Conservation (phyloP, 192 early-diverging fungal genomes). For the Phlyctochytrium bullatum region DNA sequence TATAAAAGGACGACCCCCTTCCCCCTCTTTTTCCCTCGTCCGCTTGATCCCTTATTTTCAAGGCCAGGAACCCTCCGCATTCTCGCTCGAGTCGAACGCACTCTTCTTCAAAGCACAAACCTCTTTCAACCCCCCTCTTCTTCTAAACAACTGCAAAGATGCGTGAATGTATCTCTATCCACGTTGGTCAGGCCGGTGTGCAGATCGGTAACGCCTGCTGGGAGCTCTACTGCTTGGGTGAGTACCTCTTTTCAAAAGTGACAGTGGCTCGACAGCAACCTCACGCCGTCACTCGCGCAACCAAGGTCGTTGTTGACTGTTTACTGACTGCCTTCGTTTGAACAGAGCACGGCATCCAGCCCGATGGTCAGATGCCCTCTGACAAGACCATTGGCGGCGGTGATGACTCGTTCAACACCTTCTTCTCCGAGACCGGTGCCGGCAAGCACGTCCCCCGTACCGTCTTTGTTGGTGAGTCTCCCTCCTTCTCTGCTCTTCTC, state of each 20-base stretch:
- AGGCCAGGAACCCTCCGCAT: not conserved
- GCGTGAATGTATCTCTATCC: slow-evolving; percentile 81
- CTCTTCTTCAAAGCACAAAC: too few species aligned
- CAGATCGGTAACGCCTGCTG: slow-evolving; percentile 99
- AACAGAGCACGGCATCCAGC: slow-evolving; percentile 93
- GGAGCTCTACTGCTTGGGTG: slow-evolving; percentile 87
- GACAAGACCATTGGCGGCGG: slow-evolving; percentile 75
- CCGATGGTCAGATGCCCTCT: slow-evolving; percentile 85
- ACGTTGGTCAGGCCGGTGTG: slow-evolving; percentile 95
- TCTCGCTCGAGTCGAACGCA: too few species aligned
- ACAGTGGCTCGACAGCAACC: not conserved
- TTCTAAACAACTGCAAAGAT: slow-evolving; percentile 35
- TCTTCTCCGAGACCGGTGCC: slow-evolving; percentile 98
- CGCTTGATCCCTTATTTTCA: not conserved
- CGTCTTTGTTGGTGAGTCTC: slow-evolving; percentile 79
- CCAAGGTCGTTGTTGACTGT: not conserved
- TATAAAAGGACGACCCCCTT: not conserved
- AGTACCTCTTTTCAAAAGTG: slow-evolving; percentile 23
- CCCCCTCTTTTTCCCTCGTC: not conserved
- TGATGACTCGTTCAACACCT: slow-evolving; percentile 96
- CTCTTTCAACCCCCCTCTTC: not conserved
- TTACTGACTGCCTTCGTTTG: slow-evolving; percentile 49
- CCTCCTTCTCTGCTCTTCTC: not conserved
- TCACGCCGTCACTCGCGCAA: not conserved
- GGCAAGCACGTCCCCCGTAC: slow-evolving; percentile 99